Conservation (phyloP, 345 rosid species). For the Raphanus sativus region DNA sequence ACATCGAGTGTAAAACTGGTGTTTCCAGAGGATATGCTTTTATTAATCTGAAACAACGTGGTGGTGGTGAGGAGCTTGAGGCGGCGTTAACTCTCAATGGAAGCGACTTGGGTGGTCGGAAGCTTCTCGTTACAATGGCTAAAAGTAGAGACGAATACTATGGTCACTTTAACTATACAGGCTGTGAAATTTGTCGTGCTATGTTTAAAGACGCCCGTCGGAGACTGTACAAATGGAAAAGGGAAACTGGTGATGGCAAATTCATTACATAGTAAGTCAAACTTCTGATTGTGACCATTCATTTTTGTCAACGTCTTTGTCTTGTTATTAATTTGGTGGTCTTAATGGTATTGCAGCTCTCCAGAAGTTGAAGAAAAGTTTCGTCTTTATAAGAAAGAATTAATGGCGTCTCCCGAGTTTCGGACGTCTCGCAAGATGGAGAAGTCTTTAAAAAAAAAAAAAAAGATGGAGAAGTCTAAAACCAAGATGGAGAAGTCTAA, state of each 20-base stretch:
- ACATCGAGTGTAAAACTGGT: background rate
- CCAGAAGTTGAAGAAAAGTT: background rate
- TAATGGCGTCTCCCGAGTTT: too few relatives aligned
- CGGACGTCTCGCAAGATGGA: too few relatives aligned
- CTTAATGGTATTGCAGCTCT: background rate
- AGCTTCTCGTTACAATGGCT: constrained; percentile 58
- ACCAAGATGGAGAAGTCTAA: too few relatives aligned
- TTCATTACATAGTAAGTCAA: background rate
- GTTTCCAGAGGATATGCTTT: background rate
- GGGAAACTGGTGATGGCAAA: background rate
- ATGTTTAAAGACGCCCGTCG: background rate
- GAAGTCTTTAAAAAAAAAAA: too few relatives aligned
- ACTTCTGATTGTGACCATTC: background rate
- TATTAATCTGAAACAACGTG: background rate
- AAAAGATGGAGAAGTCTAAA: too few relatives aligned
- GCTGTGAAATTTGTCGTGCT: background rate
- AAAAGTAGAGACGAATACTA: constrained; percentile 27
- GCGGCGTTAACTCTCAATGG: constrained; percentile 63
- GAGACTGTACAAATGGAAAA: background rate
- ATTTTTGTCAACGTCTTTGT: background rate
- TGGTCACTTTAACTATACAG: background rate
- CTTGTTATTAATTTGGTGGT: background rate
- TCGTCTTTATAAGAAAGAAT: too few relatives aligned
- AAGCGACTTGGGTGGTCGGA: constrained; percentile 40
- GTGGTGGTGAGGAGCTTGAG: background rate